Evolutionary conservation across 495 filamentous ascomycete species (phyloP).

Genomic region (Cetradonia linearis): DNA sequence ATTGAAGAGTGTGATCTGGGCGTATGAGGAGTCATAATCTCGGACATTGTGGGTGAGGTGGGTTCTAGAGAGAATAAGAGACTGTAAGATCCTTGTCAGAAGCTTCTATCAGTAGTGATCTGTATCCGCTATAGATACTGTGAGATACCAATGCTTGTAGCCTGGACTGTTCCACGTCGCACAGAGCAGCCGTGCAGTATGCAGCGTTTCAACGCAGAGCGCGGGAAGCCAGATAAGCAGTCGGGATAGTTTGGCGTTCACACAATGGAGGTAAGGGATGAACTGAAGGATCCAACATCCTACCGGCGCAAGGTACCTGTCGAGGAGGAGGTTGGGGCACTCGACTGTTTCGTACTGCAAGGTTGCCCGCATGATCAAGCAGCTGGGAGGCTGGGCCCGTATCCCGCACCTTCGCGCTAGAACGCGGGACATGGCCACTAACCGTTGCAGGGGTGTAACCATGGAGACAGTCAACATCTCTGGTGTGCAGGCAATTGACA

Average conservation of each 20-base stretch:
- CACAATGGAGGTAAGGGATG: conserved; percentile 1
- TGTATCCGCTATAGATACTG: not conserved
- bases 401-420: conserved; percentile 6
- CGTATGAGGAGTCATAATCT: conserved; percentile 19
- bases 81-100: conserved; percentile 2
- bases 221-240: conserved; percentile 1
- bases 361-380: conserved; percentile 13
- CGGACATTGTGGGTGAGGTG: conserved; percentile 19
- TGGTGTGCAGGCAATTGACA: not conserved
- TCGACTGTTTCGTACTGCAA: conserved; percentile 10
- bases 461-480: not conserved
- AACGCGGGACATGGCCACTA: conserved; percentile 8
- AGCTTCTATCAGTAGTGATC: not conserved
- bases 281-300: not conserved
- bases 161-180: not conserved
- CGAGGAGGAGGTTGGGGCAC: conserved; percentile 10
- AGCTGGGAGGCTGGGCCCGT: conserved; percentile 5
- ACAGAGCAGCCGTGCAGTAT: not conserved
- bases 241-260: not conserved
- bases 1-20: conserved; percentile 20
- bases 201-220: conserved; percentile 6
- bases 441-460: conserved; percentile 13
- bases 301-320: conserved; percentile 6
- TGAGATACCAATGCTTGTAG: not conserved
- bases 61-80: not conserved